Evolutionary conservation across 2,329 filamentous ascomycete genomes (phyloP).

Genomic region (Uncinocarpus reesii): DNA sequence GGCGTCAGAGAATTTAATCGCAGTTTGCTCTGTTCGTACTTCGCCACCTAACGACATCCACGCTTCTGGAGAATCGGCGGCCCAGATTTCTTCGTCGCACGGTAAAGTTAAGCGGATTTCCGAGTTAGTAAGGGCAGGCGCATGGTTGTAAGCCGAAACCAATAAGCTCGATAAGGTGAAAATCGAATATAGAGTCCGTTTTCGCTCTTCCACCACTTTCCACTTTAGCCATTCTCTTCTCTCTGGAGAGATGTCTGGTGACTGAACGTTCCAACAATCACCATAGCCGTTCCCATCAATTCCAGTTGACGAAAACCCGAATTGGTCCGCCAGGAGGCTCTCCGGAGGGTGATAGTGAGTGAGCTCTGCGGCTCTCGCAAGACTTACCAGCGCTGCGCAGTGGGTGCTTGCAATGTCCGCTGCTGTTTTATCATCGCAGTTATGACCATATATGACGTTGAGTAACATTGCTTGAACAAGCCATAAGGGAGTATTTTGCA

Average conservation of each 20-base stretch:
- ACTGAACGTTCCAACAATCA: constrained; percentile 29
- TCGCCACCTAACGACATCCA: constrained; percentile 71
- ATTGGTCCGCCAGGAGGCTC: constrained; percentile 30
- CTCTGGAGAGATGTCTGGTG: constrained; percentile 27
- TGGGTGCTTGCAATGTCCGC: constrained; percentile 89
- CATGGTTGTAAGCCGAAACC: constrained; percentile 86
- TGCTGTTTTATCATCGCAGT: constrained; percentile 81
- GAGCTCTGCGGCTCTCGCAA: constrained; percentile 80
- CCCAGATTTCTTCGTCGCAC: constrained; percentile 85
- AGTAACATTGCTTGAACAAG: constrained; percentile 93
- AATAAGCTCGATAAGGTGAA: constrained; percentile 86
- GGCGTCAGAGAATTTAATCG: constrained; percentile 69
- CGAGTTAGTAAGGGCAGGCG: constrained; percentile 83
- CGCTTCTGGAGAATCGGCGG: constrained; percentile 67
- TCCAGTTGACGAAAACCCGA: constrained; percentile 32
- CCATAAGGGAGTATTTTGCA: constrained; percentile 77
- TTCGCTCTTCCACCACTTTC: constrained; percentile 81
- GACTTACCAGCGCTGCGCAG: constrained; percentile 77
- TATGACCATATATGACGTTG: constrained; percentile 91
- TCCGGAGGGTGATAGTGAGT: constrained; percentile 39
- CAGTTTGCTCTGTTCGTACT: constrained; percentile 57
- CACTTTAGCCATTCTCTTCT: constrained; percentile 68
- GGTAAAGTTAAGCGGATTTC: constrained; percentile 83
- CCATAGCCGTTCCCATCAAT: constrained; percentile 48
- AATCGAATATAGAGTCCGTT: constrained; percentile 81